Base-by-base conservation (phyloP, 139 green algal species). In the Chlorella vulgaris region DNA sequence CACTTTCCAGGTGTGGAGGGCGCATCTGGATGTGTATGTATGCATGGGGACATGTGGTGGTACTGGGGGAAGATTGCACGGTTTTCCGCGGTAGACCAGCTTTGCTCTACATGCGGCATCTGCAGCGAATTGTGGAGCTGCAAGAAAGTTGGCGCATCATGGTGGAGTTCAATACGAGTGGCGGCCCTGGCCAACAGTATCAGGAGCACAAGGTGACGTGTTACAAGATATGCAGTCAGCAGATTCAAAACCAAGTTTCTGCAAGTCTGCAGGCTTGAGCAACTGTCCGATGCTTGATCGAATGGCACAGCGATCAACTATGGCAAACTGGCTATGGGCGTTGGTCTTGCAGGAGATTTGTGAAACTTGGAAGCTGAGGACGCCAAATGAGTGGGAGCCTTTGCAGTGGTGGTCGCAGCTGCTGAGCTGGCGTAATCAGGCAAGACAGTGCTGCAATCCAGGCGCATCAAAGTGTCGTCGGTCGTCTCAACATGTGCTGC, bases 361-460 rank as follows among this genome's bases (percentile, higher is more conserved):
- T 76, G 94, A 98, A 84, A 96, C 91, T 1, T 97, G 93, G 93
- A 86, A 95, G 76, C 88, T 99, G 84, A 91, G 97, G 42, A 94
- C 90, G 36, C 97, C 97, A 63, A 99, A 99, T 76, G 91, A 94
- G 62, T 99, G 95, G 95, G 97, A 99, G 87, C 83, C 86, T 35
- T 62, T 99, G 68, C 69, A 88, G 4, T 90, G 92, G 78, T 99
- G 97, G 97, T 91, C 90, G 61, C 92, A 99, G 82, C 80, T 99
- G 67, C 88, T 99, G 75, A 83, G 95, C 81, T 99, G 97, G 97
- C 93, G 97, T 76, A 98, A 98, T 86, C 90, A 97, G 82, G 74
- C 36, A 53, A 22, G 35, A 0, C 13, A 10, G 47, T 24, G 58
- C 21, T 29, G 21, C 58, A 67, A 31, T 29, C 58, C 15, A 58